Evolutionary conservation across 176 grass and related monocot species (phyloP), one percentile per base, ranked within the genome.

Genomic region (Carex myosuroides): DNA sequence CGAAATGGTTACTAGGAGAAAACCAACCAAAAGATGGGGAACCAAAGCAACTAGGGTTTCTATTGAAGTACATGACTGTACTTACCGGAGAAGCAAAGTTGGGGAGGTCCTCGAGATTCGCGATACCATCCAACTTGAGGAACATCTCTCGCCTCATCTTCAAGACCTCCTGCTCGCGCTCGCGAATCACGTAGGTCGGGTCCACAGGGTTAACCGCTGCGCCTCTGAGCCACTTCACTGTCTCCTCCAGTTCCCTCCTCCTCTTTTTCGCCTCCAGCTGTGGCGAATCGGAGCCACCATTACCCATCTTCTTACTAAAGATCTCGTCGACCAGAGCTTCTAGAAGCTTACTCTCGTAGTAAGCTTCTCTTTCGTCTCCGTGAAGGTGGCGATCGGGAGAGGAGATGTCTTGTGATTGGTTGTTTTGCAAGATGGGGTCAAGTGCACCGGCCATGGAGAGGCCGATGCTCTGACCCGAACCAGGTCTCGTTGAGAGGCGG

Each of bases 391-490:
- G 29, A 58, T 67, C 72, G 46, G 76, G 78, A n/a, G 90, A 77
- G 64, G 81, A 67, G 29, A 68, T 75, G 72, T 79, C 57, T 35
- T 54, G 84, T 44, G 82, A 88, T 83, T 87, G 82, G 65, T 89
- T 82, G 33, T 68, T 60, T 82, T 61, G 79, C 81, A 81, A 53
- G 60, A 86, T 79, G 21, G 79, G 72, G 24, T 87, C 87, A 14
- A 64, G 79, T 29, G 54, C 79, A 62, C 59, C 79, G 79, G 46
- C 91, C 92, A 86, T 80, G 18, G 71, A 91, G 92, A 75, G 84
- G 92, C 74, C 91, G 87, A 76, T 91, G 87, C 84, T 91, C 90
- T 86, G 88, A 87, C 65, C 70, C 70, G 6, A 84, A 89, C 84
- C 73, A 78, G 74, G 18, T 84, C 79, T n/a, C 75, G 85, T 55